phyloP scores from a whole-genome alignment of 2,329 filamentous ascomycete species.

The Cytospora paraplurivora region DNA sequence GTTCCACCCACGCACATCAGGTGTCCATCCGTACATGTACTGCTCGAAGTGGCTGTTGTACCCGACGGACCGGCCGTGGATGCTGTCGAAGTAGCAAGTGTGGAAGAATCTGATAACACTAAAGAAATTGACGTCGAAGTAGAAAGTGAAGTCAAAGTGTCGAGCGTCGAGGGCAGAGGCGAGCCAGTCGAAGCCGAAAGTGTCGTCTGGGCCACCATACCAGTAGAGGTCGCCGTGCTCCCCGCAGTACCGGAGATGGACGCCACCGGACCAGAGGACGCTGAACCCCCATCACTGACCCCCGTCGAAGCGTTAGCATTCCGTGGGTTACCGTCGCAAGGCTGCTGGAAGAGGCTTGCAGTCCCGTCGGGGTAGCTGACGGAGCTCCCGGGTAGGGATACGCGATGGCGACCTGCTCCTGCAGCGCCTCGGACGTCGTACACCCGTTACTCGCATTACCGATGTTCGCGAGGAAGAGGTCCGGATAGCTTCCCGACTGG shows the following conservation, averaged over 20 bases:
- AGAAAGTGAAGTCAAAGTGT: not conserved
- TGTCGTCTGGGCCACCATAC: not conserved
- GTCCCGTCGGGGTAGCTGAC: slow-evolving; percentile 47
- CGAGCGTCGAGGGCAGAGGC: not conserved
- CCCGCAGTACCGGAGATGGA: too few relatives aligned
- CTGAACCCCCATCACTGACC: not conserved
- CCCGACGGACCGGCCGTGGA: not conserved
- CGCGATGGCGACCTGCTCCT: slow-evolving; percentile 45
- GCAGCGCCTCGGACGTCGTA: slow-evolving; percentile 50
- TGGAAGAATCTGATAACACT: not conserved
- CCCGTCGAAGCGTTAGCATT: slow-evolving; percentile 7
- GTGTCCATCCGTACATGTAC: slow-evolving; percentile 19
- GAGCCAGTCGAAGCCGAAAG: not conserved
- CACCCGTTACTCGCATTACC: slow-evolving; percentile 49
- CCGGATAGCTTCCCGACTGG: slow-evolving; percentile 54
- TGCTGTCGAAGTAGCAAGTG: not conserved
- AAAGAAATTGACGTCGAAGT: not conserved
- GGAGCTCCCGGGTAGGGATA: slow-evolving; percentile 66
- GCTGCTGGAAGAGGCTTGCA: slow-evolving; percentile 37
- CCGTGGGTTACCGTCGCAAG: slow-evolving; percentile 38
- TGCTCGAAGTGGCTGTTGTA: slow-evolving; percentile 1
- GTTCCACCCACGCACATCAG: slow-evolving; percentile 22
- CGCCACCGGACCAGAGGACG: not conserved
- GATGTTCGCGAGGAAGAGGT: slow-evolving; percentile 72
- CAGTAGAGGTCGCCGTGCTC: not conserved